Conservation (phyloP, 371 early-diverging fungal species). For the Mortierella sp. region DNA sequence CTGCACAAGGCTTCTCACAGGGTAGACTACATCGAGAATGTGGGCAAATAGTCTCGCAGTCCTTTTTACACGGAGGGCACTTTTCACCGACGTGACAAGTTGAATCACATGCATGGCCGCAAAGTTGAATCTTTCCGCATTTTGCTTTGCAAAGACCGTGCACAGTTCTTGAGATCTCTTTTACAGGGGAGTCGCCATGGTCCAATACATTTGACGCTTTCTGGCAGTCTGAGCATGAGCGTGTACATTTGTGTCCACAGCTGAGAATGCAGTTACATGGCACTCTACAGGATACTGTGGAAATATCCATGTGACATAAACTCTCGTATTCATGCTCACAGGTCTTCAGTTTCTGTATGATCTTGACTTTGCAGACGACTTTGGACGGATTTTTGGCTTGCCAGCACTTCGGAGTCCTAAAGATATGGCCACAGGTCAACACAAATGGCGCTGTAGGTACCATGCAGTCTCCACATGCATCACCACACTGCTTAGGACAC, state of each 20-base stretch:
- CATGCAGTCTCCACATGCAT: constrained; percentile 58
- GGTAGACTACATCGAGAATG: constrained; percentile 55
- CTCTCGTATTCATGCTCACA: constrained; percentile 57
- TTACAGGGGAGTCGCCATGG: neutral
- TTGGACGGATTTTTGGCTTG: constrained; percentile 23
- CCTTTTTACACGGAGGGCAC: constrained; percentile 59
- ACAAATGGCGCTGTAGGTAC: constrained; percentile 24
- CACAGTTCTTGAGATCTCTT: neutral
- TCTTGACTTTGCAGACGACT: constrained; percentile 33
- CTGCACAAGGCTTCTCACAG: constrained; percentile 58
- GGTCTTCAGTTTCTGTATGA: constrained; percentile 23
- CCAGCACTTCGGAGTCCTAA: constrained; percentile 34
- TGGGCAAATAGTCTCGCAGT: constrained; percentile 54
- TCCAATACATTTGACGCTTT: neutral
- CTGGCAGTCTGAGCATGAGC: constrained; percentile 25
- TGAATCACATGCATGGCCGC: constrained; percentile 28
- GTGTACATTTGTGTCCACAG: constrained; percentile 57
- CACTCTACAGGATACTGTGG: constrained; percentile 1
- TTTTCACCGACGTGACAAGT: constrained; percentile 41
- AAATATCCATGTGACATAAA: constrained; percentile 26
- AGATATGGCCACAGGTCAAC: constrained; percentile 51
- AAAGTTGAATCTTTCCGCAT: constrained; percentile 18
- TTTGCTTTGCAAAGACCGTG: constrained; percentile 25
- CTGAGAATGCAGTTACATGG: constrained; percentile 18
- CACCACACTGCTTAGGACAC: constrained; percentile 58